Evolutionary conservation across 2,329 filamentous ascomycete genomes (phyloP).

Genomic region (Karstenula rhodostoma): DNA sequence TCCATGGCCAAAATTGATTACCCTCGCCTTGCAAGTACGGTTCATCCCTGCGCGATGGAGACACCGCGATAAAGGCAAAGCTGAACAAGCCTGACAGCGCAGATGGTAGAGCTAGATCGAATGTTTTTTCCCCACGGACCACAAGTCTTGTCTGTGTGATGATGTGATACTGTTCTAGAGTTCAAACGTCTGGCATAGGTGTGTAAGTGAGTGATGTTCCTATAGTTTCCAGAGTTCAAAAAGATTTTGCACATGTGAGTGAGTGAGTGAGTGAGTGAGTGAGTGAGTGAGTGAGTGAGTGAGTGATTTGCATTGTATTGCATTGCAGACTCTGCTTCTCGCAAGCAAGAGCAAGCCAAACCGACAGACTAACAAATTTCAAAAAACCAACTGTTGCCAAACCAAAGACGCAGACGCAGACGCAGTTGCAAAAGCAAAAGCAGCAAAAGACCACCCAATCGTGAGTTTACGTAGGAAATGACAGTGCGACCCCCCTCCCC

Average conservation of each 20-base stretch:
- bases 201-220: not conserved
- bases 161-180: too few species aligned
- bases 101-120: too few species aligned
- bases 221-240: too few species aligned
- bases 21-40: too few species aligned
- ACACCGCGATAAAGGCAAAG: not conserved
- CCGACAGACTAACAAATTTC: not conserved
- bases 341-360: not conserved
- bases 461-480: constrained; percentile 6
- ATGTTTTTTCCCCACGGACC: too few species aligned
- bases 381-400: constrained; percentile 1
- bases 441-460: constrained; percentile 13
- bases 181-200: too few species aligned
- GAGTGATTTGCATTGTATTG: not conserved
- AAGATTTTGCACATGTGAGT: too few species aligned
- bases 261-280: too few species aligned
- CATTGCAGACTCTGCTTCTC: not conserved
- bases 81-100: not conserved
- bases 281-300: too few species aligned
- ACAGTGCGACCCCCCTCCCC: not conserved
- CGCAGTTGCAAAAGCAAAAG: constrained; percentile 1
- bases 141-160: too few species aligned
- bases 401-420: not conserved
- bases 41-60: not conserved
- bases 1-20: not conserved